Percentiles rank a stretch among this genome's conserved stretches.
These are phyloP conservation scores for Tolypocladium pustulatum DNA, from an alignment of 2,329 filamentous ascomycete genomes.

Conservation along the genomic window DNA sequence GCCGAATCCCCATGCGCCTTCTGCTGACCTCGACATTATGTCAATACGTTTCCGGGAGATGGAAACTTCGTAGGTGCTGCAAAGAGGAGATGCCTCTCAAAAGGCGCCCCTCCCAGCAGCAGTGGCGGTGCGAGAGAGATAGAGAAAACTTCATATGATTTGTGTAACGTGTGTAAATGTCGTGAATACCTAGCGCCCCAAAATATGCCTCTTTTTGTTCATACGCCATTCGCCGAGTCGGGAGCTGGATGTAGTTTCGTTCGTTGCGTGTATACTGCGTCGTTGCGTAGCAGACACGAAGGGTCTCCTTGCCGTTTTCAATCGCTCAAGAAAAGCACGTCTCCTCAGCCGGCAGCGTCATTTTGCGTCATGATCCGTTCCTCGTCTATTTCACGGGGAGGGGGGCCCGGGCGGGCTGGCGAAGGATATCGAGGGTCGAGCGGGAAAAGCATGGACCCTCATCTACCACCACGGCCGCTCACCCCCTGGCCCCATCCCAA, in stretches of 20 bases:
- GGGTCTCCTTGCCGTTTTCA: constrained; percentile 12
- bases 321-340: constrained; percentile 14
- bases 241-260: constrained; percentile 19
- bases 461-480: not conserved
- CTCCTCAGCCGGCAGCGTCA: constrained; percentile 1
- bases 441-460: not conserved
- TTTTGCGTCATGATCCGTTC: constrained; percentile 4
- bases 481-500: not conserved
- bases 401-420: not conserved
- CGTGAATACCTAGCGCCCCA: constrained; percentile 25
- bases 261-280: constrained; percentile 22
- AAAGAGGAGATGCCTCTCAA: not conserved
- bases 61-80: not conserved
- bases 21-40: not conserved
- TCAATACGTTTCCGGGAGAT: not conserved
- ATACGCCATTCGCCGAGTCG: constrained; percentile 29
- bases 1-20: not conserved
- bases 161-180: constrained; percentile 18
- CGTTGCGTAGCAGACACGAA: constrained; percentile 16
- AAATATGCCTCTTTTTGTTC: constrained; percentile 25
- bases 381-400: not conserved
- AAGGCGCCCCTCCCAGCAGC: not conserved
- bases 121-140: not conserved
- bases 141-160: constrained; percentile 4
- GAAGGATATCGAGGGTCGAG: not conserved